Conservation (phyloP, 2,329 filamentous ascomycete genomes). For the Ceratocystis variospora region DNA sequence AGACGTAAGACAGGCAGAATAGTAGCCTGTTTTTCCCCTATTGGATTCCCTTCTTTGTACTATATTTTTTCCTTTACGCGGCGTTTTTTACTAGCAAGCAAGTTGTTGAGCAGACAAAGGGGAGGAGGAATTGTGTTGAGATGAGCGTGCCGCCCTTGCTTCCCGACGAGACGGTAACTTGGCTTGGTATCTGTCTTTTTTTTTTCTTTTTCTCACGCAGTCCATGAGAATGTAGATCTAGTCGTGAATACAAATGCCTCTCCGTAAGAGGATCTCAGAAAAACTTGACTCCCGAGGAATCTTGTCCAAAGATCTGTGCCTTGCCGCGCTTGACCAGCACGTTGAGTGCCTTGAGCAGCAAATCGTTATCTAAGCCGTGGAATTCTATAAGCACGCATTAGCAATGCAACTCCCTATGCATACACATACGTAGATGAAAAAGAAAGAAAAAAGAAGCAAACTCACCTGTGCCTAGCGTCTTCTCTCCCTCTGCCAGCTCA, state of each 20-base stretch:
- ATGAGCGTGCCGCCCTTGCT: neutral
- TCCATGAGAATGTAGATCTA: no score
- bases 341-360: slow-evolving; percentile 65
- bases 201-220: neutral
- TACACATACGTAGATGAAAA: neutral
- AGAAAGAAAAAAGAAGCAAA: slow-evolving; percentile 18
- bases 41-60: neutral
- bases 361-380: slow-evolving; percentile 71
- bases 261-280: slow-evolving; percentile 43
- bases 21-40: neutral
- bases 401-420: neutral
- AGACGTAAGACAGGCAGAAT: neutral
- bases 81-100: neutral
- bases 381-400: slow-evolving; percentile 43
- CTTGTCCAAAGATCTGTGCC: slow-evolving; percentile 83
- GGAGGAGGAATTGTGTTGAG: no score
- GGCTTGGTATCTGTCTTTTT: neutral
- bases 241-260: no score
- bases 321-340: slow-evolving; percentile 79
- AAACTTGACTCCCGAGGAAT: slow-evolving; percentile 89
- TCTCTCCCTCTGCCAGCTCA: slow-evolving; percentile 80
- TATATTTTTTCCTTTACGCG: slow-evolving; percentile 5
- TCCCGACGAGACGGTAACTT: neutral
- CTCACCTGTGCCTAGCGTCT: slow-evolving; percentile 52
- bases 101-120: no score